A percentile compares a stretch with the other conserved stretches of the same genome.
phyloP scores from a whole-genome alignment of 1,284 basidiomycete species.

The Entoloma clypeatum region DNA sequence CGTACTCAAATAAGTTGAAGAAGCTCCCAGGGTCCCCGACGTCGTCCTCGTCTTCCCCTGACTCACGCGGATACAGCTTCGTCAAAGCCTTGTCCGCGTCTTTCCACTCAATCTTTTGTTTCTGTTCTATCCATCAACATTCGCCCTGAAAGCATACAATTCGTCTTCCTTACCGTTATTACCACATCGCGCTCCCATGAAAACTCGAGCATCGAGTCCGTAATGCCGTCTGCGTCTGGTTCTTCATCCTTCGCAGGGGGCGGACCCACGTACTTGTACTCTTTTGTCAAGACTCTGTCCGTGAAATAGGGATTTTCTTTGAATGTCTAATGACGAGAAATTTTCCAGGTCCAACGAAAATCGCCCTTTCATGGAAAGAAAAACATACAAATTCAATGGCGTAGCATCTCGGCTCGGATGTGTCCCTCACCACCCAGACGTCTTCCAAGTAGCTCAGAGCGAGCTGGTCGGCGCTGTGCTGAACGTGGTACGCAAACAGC shows the following conservation, averaged over 20 bases:
- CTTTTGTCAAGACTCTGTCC: constrained; percentile 72
- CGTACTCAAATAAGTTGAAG: constrained; percentile 82
- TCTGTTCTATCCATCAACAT: constrained; percentile 32
- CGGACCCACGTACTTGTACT: constrained; percentile 66
- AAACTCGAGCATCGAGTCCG: constrained; percentile 71
- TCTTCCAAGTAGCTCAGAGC: constrained; percentile 77
- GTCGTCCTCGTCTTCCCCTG: constrained; percentile 56
- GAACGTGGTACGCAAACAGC: constrained; percentile 56
- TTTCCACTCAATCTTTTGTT: constrained; percentile 77
- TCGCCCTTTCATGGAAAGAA: neutral
- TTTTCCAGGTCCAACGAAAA: constrained; percentile 2
- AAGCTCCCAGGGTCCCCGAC: constrained; percentile 73
- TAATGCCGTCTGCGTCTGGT: constrained; percentile 69
- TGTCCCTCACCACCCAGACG: constrained; percentile 70
- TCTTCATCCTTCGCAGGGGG: constrained; percentile 49
- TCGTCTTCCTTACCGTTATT: constrained; percentile 45
- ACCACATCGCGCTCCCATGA: constrained; percentile 71
- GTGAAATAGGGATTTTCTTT: constrained; percentile 80
- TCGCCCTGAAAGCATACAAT: constrained; percentile 3
- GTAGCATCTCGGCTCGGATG: constrained; percentile 65
- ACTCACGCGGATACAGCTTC: constrained; percentile 70
- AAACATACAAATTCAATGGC: constrained; percentile 74
- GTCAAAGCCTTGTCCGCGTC: constrained; percentile 70
- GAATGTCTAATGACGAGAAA: constrained; percentile 51
- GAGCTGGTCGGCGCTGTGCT: constrained; percentile 66